Evolutionary conservation across 306 rosid species (phyloP).

Genomic region (Vigna radiata): DNA sequence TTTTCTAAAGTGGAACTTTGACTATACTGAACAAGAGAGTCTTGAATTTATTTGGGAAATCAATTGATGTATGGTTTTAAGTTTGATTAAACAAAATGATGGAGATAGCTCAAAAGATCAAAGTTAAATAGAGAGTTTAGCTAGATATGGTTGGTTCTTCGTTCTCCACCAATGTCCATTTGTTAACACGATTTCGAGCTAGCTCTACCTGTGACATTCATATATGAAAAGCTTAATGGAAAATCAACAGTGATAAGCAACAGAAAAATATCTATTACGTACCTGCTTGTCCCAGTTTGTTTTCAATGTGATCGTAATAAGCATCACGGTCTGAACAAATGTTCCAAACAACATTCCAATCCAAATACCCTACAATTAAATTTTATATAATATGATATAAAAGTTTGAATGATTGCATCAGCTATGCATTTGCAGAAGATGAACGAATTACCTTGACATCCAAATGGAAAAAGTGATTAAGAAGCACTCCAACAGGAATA

Average conservation of each 20-base stretch:
- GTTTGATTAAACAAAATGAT: too few relatives aligned
- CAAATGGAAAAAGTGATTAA: slow-evolving; percentile 48
- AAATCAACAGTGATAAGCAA: not conserved
- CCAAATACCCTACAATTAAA: slow-evolving; percentile 61
- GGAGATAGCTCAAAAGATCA: not conserved
- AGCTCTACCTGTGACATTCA: slow-evolving; percentile 46
- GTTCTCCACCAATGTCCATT: slow-evolving; percentile 43
- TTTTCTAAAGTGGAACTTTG: too few relatives aligned
- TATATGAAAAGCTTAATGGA: not conserved
- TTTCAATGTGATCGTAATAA: slow-evolving; percentile 49
- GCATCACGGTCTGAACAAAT: slow-evolving; percentile 61
- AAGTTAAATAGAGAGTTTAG: not conserved
- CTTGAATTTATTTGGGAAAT: too few relatives aligned
- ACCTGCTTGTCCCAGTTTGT: slow-evolving; percentile 78
- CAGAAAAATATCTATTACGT: not conserved
- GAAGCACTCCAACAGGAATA: slow-evolving; percentile 59
- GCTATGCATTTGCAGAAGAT: not conserved
- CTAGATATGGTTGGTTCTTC: slow-evolving; percentile 26
- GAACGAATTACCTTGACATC: slow-evolving; percentile 50
- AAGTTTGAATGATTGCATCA: too few relatives aligned
- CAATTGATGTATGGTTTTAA: too few relatives aligned
- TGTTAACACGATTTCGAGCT: slow-evolving; percentile 53
- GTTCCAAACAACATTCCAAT: slow-evolving; percentile 72
- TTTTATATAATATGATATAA: too few relatives aligned
- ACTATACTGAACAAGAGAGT: too few relatives aligned